Base-by-base conservation (phyloP, 225 moss, liverwort and hornwort species). In the Polytrichum commune region DNA sequence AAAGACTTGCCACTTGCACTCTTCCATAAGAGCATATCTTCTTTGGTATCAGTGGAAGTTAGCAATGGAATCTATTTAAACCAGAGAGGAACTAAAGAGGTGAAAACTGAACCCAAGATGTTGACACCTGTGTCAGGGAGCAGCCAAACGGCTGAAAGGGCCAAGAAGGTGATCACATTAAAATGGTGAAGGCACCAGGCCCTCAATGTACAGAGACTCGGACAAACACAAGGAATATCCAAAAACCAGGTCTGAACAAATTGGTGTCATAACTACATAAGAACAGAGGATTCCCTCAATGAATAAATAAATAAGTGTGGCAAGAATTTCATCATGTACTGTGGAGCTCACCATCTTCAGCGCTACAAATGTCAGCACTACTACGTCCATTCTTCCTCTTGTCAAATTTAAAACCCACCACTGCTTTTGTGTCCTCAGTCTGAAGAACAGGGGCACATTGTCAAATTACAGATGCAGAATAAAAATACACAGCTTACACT, bases 271-370 rank as follows among this genome's bases (percentile, higher is more conserved):
- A 6, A 58, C 58, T 58, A 20, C 22, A n/a, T 3, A 58, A 58
- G 23, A 58, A 57, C 23, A 58, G 32, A 64, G 16, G 68, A 62
- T 63, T 54, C 28, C 62, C 0, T 57, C 58, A 10, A 6, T 19
- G 63, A 23, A 68, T 67, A 19, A 55, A 33, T 4, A 19, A 75
- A 22, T 38, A 13, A 53, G 62, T 30, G 23, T 26, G 54, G 56
- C 61, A 69, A 69, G 60, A 29, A 28, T 63, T 22, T 46, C 53
- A 29, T 62, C 24, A 55, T 62, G 71, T 35, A 33, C 24, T 13
- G 16, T 32, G 53, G 24, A 69, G 72, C 78, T 72, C 46, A 82
- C 82, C 82, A 55, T 35, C 64, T 35, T 75, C 68, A 65, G 60
- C 9, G 25, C 3, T 65, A 54, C 78, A 82, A 19, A 54, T 60